Base-by-base conservation (phyloP, 257 asterid species). In the Oldenlandia corymbosa region DNA sequence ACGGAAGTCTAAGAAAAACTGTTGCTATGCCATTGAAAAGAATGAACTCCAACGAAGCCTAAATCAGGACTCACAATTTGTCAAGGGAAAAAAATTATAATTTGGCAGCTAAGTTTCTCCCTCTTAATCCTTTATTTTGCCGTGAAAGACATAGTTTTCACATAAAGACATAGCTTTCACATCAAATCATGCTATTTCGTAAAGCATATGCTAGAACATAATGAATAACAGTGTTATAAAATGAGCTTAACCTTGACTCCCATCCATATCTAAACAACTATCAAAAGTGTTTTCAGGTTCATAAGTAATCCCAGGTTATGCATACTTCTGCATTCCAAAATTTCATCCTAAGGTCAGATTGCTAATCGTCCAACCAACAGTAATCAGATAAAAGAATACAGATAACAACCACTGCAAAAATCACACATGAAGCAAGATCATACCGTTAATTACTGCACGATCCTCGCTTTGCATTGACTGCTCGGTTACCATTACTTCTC, bases 361-460 rank as follows among this genome's bases (percentile, higher is more conserved):
- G 10, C 28, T 32, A 39, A 5, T 32, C 9, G 9, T 30, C 36
- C 36, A 27, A 39, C 30, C 16, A 21, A 54, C 23, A 8, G 13
- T 18, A 60, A 61, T 48, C 24, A 18, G 28, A 17, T 18, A 24
- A 9, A 2, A 27, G n/a, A n/a, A 39, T 47, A 37, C n/a, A 5
- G 1, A 58, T 2, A 37, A 34, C 20, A 10, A 37, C 11, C 17
- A 34, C 3, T 20, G 32, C 13, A 28, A 18, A 28, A 13, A 13
- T 13, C 6, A n/a, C 46, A 62, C 4, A 12, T 13, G 2, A 43
- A 47, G 21, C 20, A n/a, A 46, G 28, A 51, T 69, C 88, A 10
- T 73, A 92, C 99, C 93, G 61, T 78, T 85, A 65, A 69, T 69
- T 53, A 65, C 62, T 66, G 77, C 88, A 71, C 70, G 87, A 71